phyloP scores from a whole-genome alignment of 306 rosid genomes.

The Castanospermum australe region DNA sequence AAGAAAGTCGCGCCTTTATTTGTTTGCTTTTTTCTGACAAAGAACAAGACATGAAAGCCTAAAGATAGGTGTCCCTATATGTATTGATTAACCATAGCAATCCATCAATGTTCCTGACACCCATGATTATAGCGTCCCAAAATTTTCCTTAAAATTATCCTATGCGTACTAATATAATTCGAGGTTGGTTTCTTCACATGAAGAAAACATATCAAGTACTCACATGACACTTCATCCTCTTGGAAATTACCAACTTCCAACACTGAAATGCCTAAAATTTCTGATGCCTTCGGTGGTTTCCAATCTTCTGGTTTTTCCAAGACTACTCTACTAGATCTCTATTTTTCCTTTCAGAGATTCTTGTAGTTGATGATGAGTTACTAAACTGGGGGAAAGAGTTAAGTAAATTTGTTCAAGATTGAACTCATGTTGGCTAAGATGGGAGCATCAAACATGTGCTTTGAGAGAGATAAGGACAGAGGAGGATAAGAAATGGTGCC shows the following conservation, averaged over 20 bases:
- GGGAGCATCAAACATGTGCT: conserved; percentile 33
- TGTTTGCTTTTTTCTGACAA: not conserved
- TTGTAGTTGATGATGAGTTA: not conserved
- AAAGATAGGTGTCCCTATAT: conserved; percentile 25
- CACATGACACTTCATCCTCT: no score
- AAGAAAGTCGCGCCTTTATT: not conserved
- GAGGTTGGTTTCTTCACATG: conserved; percentile 36
- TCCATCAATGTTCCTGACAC: conserved; percentile 34
- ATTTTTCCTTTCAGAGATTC: not conserved
- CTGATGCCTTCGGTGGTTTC: conserved; percentile 30
- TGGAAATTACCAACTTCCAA: conserved; percentile 32
- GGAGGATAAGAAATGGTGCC: conserved; percentile 31
- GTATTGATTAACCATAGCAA: conserved; percentile 29
- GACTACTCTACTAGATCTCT: not conserved
- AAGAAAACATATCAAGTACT: conserved; percentile 34
- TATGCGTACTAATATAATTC: conserved; percentile 30
- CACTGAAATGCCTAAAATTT: not conserved
- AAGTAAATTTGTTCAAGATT: not conserved
- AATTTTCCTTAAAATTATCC: not conserved
- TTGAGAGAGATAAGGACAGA: conserved; percentile 28
- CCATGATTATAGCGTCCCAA: conserved; percentile 28
- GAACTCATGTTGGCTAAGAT: conserved; percentile 11
- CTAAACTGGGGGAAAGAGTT: not conserved
- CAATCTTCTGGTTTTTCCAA: not conserved
- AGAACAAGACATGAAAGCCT: conserved; percentile 31